These are phyloP conservation scores for Populus tremula DNA, from an alignment of 345 rosid genomes.

Conservation along the genomic window DNA sequence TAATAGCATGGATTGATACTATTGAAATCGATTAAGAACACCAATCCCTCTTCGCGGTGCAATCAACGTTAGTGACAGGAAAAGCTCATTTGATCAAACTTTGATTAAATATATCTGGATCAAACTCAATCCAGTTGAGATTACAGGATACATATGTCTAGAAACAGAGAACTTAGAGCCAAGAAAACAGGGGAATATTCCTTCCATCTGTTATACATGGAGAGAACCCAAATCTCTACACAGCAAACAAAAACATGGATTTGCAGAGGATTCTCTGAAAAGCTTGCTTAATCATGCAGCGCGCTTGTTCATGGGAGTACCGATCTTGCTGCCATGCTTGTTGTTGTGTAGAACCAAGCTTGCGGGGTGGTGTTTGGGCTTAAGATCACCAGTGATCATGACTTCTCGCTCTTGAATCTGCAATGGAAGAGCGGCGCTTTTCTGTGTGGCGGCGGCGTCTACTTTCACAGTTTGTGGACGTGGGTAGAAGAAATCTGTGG, in stretches of 20 bases:
- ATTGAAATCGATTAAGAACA: not conserved
- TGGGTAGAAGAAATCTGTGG: constrained; percentile 24
- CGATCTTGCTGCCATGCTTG: not conserved
- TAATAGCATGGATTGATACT: not conserved
- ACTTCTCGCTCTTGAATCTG: constrained; percentile 1
- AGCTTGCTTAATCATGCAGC: not conserved
- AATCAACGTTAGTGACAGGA: not conserved
- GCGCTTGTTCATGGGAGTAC: not conserved
- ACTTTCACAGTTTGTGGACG: constrained; percentile 5
- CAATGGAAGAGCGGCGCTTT: constrained; percentile 3
- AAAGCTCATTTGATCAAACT: not conserved
- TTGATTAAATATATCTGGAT: not conserved
- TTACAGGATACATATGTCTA: not conserved
- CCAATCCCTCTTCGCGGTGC: not conserved
- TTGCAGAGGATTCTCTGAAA: not conserved
- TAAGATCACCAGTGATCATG: not conserved
- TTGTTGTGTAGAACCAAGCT: constrained; percentile 5
- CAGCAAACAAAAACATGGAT: not conserved
- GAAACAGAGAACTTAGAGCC: not conserved
- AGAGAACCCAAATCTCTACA: not conserved
- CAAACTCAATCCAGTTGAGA: not conserved
- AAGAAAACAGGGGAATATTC: not conserved
- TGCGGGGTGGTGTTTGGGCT: not conserved
- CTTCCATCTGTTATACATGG: not conserved
- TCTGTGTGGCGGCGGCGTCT: not conserved